These are phyloP conservation scores for Jackrogersella minutella DNA, from an alignment of 495 filamentous ascomycete genomes.

Conservation along the genomic window DNA sequence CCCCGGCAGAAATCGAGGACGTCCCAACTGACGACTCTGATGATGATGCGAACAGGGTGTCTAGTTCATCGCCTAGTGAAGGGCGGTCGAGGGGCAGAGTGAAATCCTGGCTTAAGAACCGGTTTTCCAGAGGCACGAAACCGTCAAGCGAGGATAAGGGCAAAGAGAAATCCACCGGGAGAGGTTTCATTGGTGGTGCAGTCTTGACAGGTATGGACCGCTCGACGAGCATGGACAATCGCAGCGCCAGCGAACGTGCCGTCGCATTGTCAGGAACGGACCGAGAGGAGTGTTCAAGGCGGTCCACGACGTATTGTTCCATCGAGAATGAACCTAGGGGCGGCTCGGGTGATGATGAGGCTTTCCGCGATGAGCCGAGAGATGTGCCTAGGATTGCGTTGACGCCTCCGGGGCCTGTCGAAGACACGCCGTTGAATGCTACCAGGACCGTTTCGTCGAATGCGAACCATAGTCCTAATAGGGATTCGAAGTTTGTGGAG, in stretches of 20 bases:
- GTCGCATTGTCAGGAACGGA: slow-evolving; percentile 59
- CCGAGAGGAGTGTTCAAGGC: background rate
- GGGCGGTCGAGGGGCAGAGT: slow-evolving; percentile 53
- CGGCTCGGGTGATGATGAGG: slow-evolving; percentile 28
- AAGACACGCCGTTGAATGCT: slow-evolving; percentile 28
- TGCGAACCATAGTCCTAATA: slow-evolving; percentile 49
- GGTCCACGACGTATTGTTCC: background rate
- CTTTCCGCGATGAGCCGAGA: slow-evolving; percentile 21
- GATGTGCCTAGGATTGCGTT: slow-evolving; percentile 36
- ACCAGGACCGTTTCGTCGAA: too few species aligned
- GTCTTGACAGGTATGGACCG: slow-evolving; percentile 51
- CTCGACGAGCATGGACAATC: slow-evolving; percentile 45
- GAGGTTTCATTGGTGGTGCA: slow-evolving; percentile 59
- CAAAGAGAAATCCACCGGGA: slow-evolving; percentile 44
- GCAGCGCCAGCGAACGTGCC: slow-evolving; percentile 54
- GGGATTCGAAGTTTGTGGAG: slow-evolving; percentile 54
- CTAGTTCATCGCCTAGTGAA: slow-evolving; percentile 19
- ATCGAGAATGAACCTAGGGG: background rate
- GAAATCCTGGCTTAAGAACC: slow-evolving; percentile 68
- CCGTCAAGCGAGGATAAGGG: slow-evolving; percentile 46
- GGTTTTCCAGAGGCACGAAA: slow-evolving; percentile 52
- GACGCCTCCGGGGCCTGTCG: slow-evolving; percentile 32
- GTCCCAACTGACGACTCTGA: slow-evolving; percentile 5
- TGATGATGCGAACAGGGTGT: slow-evolving; percentile 9
- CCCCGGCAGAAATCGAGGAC: slow-evolving; percentile 15